phyloP scores from a whole-genome alignment of 129 eudicot genomes.

The Flaveria robusta region DNA sequence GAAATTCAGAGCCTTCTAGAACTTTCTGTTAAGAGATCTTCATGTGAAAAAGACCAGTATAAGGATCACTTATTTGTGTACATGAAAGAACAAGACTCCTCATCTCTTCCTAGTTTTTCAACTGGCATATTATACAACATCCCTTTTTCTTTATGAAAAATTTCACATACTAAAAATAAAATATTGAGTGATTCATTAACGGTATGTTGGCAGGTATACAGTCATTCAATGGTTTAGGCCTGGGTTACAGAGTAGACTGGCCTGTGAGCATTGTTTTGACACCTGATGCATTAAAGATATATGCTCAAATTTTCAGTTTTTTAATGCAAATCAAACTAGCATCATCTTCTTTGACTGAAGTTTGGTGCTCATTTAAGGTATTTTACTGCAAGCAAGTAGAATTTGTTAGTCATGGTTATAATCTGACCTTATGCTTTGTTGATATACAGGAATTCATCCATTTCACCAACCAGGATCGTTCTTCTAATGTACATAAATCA shows the following conservation, averaged over 20 bases:
- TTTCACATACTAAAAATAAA: background rate
- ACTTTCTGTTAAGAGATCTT: slow-evolving; percentile 82
- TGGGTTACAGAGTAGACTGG: slow-evolving; percentile 95
- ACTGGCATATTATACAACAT: slow-evolving; percentile 47
- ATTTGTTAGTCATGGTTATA: slow-evolving; percentile 9
- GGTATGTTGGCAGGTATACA: slow-evolving; percentile 58
- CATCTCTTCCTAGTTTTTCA: slow-evolving; percentile 51
- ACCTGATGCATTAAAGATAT: slow-evolving; percentile 67
- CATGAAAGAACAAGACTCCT: slow-evolving; percentile 47
- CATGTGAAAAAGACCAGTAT: slow-evolving; percentile 77
- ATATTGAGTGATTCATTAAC: slow-evolving; percentile 19
- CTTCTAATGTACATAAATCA: slow-evolving; percentile 42
- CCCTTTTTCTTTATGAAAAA: background rate
- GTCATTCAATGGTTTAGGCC: slow-evolving; percentile 75
- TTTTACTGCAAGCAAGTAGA: slow-evolving; percentile 17
- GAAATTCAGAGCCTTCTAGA: slow-evolving; percentile 88
- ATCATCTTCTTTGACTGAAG: slow-evolving; percentile 72
- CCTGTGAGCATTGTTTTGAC: slow-evolving; percentile 84
- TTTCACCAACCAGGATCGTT: slow-evolving; percentile 36
- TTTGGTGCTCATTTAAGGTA: slow-evolving; percentile 89
- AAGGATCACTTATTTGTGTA: slow-evolving; percentile 76
- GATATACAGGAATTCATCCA: slow-evolving; percentile 49
- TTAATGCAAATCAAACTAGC: slow-evolving; percentile 90
- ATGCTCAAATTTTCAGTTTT: slow-evolving; percentile 85
- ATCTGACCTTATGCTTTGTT: slow-evolving; percentile 25